Percentiles rank a stretch among this genome's conserved stretches.
Evolutionary conservation across 495 filamentous ascomycete genomes (phyloP).

Genomic region (Sordaria brevicollis): DNA sequence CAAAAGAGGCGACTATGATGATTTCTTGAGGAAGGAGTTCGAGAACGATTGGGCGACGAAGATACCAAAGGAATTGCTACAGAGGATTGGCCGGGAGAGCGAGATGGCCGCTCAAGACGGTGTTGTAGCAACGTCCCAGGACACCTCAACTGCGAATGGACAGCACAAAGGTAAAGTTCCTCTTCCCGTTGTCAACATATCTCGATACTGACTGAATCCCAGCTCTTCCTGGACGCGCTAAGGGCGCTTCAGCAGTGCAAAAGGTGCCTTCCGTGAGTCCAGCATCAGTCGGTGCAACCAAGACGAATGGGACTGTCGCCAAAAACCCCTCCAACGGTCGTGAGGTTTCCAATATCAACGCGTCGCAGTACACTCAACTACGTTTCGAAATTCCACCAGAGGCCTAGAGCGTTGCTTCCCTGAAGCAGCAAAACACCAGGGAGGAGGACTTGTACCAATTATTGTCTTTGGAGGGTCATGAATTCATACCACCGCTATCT

Average conservation of each 20-base stretch:
- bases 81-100: neutral
- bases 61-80: conserved; percentile 18
- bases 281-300: neutral
- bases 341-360: neutral
- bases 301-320: neutral
- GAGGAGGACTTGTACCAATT: neutral
- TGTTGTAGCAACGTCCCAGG: neutral
- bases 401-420: neutral
- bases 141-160: neutral
- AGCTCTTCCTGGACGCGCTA: neutral
- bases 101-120: neutral
- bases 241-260: neutral
- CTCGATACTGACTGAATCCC: neutral
- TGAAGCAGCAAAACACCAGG: neutral
- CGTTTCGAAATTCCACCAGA: neutral
- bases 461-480: neutral
- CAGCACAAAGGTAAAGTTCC: neutral
- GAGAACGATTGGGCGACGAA: conserved; percentile 65
- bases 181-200: neutral
- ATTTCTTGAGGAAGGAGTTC: conserved; percentile 54
- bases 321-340: neutral
- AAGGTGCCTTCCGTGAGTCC: neutral
- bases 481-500: neutral
- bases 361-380: neutral
- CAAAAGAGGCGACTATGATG: conserved; percentile 57